A percentile compares a stretch with the other conserved stretches of the same genome.
Evolutionary conservation across 129 eudicot genomes (phyloP).

Genomic region (Oenanthe sinensis): DNA sequence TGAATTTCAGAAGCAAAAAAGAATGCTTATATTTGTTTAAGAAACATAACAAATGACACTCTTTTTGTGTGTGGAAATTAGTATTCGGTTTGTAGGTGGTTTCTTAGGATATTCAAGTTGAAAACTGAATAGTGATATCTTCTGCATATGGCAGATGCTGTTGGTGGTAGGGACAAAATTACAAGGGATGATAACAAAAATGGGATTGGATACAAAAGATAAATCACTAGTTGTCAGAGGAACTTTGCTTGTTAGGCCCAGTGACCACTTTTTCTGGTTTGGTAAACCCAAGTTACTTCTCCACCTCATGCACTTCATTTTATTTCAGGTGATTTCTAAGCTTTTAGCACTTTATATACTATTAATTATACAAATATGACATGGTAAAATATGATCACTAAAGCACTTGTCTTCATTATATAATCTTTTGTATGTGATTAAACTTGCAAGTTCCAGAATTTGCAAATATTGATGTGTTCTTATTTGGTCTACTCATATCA

Average conservation of each 20-base stretch:
- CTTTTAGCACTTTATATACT: background rate
- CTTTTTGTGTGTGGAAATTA: background rate
- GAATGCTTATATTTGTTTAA: background rate
- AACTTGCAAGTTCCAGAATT: background rate
- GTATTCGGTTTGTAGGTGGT: background rate
- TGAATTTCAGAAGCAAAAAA: background rate
- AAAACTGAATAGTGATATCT: background rate
- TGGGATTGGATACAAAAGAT: constrained; percentile 45
- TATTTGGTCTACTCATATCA: background rate
- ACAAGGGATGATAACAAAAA: constrained; percentile 51
- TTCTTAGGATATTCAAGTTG: background rate
- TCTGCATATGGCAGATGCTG: constrained; percentile 28
- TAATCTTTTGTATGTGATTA: background rate
- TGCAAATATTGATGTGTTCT: background rate
- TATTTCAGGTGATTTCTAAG: constrained; percentile 37
- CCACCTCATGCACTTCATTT: constrained; percentile 50
- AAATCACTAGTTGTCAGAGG: constrained; percentile 45
- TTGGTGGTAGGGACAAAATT: constrained; percentile 57
- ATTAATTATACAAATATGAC: background rate
- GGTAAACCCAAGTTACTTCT: constrained; percentile 40
- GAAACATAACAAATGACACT: background rate
- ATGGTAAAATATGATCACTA: background rate
- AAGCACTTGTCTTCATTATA: background rate
- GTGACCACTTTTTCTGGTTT: constrained; percentile 57
- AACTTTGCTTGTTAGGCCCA: constrained; percentile 45